A percentile compares a stretch with the other conserved stretches of the same genome.
These are phyloP conservation scores for Myrica gale DNA, from an alignment of 306 rosid species.

Conservation along the genomic window DNA sequence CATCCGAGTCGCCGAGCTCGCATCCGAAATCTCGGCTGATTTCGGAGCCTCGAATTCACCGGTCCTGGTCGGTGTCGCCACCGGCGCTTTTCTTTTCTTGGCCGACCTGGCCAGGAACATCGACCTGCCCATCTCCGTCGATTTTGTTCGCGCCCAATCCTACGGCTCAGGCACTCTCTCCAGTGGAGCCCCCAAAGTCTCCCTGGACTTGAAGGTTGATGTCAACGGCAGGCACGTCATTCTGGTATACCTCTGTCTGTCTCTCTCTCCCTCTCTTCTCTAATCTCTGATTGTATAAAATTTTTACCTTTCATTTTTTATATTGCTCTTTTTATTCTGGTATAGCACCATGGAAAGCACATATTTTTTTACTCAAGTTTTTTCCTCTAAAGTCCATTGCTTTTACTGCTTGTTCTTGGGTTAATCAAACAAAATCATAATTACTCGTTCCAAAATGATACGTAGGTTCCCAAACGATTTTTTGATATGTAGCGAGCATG, in stretches of 20 bases:
- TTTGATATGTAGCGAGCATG: not conserved
- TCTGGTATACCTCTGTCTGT: no score
- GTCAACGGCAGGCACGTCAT: constrained; percentile 61
- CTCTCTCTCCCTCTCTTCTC: no score
- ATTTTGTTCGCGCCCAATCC: constrained; percentile 68
- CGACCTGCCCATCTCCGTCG: constrained; percentile 56
- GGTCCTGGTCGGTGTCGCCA: constrained; percentile 73
- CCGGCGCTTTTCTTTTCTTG: constrained; percentile 76
- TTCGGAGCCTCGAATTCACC: constrained; percentile 28
- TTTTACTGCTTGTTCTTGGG: no score
- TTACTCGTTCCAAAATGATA: no score
- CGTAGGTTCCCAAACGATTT: not conserved
- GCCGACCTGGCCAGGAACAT: constrained; percentile 80
- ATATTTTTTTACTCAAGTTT: no score
- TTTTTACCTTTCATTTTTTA: no score
- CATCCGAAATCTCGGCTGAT: constrained; percentile 52
- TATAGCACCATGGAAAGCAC: not conserved
- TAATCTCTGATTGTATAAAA: not conserved
- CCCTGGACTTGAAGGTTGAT: constrained; percentile 62
- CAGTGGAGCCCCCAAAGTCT: constrained; percentile 56
- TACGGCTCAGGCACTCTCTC: constrained; percentile 70
- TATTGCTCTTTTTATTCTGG: not conserved
- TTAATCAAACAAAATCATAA: no score
- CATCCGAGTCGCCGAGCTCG: constrained; percentile 62
- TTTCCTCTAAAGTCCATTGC: no score